phyloP scores from a whole-genome alignment of 345 rosid genomes.

The Eucalyptus brandiana region DNA sequence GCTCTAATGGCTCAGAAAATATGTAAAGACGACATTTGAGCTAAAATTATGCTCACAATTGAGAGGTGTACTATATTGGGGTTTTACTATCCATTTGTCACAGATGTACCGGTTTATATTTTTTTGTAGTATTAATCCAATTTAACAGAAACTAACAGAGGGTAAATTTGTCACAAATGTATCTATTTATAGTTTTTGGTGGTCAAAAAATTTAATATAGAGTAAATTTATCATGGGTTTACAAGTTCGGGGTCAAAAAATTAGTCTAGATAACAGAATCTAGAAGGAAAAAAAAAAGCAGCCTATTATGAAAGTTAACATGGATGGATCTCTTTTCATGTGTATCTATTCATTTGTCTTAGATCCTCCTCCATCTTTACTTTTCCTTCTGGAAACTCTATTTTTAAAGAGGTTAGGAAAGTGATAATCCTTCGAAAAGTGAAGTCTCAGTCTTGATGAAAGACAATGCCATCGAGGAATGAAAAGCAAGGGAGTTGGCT shows the following conservation, averaged over 20 bases:
- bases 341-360: neutral
- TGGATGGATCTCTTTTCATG: neutral
- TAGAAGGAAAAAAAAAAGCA: neutral
- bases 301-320: neutral
- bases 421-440: neutral
- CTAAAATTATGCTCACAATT: neutral
- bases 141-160: too few relatives aligned
- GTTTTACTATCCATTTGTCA: fast-evolving
- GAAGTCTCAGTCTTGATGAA: neutral
- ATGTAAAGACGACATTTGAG: neutral
- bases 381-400: neutral
- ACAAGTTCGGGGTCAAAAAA: too few relatives aligned
- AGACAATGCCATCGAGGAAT: neutral
- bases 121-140: too few relatives aligned
- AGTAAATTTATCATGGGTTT: too few relatives aligned
- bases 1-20: neutral
- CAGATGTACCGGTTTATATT: too few relatives aligned
- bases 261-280: neutral
- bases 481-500: neutral
- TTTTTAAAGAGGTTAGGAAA: too few relatives aligned
- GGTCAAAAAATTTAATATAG: too few relatives aligned
- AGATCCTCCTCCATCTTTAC: neutral
- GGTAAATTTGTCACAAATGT: too few relatives aligned
- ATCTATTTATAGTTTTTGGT: too few relatives aligned
- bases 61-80: too few relatives aligned